A percentile compares a stretch with the other conserved stretches of the same genome.
These are phyloP conservation scores for Forsythia suspensa DNA, from an alignment of 257 asterid genomes.

Conservation along the genomic window DNA sequence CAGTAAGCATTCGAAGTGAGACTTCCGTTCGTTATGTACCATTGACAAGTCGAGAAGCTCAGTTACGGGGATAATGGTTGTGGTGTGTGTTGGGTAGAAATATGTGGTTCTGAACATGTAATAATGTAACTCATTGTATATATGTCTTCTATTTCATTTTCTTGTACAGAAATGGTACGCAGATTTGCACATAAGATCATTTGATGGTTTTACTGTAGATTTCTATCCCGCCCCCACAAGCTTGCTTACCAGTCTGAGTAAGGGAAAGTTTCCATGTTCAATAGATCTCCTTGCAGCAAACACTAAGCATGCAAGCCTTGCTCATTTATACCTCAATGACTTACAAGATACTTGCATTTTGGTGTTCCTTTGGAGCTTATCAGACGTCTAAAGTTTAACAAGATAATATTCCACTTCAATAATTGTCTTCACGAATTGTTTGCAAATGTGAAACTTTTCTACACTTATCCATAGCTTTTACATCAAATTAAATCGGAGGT, in stretches of 20 bases:
- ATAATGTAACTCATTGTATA: not conserved
- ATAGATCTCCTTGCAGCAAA: not conserved
- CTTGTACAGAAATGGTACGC: not conserved
- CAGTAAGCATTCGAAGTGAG: slow-evolving; percentile 53
- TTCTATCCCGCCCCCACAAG: not conserved
- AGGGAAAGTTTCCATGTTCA: not conserved
- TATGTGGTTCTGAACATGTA: not conserved
- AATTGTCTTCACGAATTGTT: too few species aligned
- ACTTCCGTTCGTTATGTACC: slow-evolving; percentile 92
- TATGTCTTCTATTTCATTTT: not conserved
- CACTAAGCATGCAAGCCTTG: not conserved
- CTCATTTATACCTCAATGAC: too few species aligned
- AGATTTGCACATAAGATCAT: not conserved
- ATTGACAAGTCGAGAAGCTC: slow-evolving; percentile 82
- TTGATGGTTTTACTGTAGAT: not conserved
- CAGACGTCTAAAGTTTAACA: too few species aligned
- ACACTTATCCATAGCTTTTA: too few species aligned
- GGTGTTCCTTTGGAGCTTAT: too few species aligned
- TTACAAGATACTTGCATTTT: too few species aligned
- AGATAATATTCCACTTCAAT: too few species aligned
- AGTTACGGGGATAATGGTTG: slow-evolving; percentile 48
- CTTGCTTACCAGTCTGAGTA: not conserved
- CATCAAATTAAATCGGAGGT: too few species aligned
- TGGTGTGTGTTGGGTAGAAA: not conserved
- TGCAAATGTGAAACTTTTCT: too few species aligned